Evolutionary conservation across 768 basidiomycete genomes (phyloP), one percentile per base, ranked within the genome.

Genomic region (Porpolomopsis calyptriformis): DNA sequence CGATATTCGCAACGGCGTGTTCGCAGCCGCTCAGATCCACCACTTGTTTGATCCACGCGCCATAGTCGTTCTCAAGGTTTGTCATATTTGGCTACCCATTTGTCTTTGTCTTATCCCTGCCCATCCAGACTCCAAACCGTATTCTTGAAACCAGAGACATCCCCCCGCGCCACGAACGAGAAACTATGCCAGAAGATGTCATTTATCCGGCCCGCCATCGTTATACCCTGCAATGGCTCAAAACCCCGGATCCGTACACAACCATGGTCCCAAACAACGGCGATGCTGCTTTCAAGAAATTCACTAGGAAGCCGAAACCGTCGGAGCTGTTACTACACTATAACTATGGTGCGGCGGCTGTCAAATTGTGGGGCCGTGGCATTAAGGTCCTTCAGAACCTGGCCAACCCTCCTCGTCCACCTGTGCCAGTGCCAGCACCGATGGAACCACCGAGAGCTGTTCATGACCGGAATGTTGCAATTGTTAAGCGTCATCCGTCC

Each of bases 271-370:
- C 52, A 27, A 55, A 60, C 49, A 60, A 57, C 43, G 27, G 22
- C n/a, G 60, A 60, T 46, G 60, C 56, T 19, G 47, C 60, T 41
- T 59, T 60, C 53, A 52, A 33, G 49, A 54, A 45, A 48, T n/a
- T n/a, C n/a, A n/a, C n/a, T n/a, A n/a, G n/a, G n/a, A n/a, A 47
- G n/a, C n/a, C n/a, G n/a, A n/a, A n/a, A n/a, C n/a, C n/a, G n/a
- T n/a, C n/a, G n/a, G n/a, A n/a, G n/a, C 39, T 59, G 8, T 50
- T 59, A 48, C 45, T 60, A 4, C 59, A 62, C 45, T 61, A 61
- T 50, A 59, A 57, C 40, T 61, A 60, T 45, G 60, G 60, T 29
- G 56, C 57, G 35, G 56, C 60, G 37, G 57, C 57, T 26, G 52
- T 60, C 22, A 53, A 52, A 48, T 49, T 42, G 27, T 60, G 60